Evolutionary conservation across 2,329 filamentous ascomycete species (phyloP).

Genomic region (Neurospora sp.): DNA sequence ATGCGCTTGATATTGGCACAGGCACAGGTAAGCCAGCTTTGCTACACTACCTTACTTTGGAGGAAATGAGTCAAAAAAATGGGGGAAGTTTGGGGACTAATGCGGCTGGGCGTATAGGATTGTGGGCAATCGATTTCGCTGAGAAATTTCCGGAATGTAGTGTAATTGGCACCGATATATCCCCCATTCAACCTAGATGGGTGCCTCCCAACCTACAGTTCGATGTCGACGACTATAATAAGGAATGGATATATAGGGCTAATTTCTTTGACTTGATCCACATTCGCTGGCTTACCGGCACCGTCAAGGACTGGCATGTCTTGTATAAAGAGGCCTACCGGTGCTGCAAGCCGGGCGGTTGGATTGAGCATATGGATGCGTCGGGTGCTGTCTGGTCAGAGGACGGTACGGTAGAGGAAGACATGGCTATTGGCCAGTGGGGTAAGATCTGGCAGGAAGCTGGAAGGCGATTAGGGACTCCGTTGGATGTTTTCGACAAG

Average conservation of each 20-base stretch:
- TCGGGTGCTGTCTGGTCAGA: neutral
- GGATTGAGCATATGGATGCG: constrained; percentile 16
- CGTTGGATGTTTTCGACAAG: constrained; percentile 16
- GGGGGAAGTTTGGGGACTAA: too few relatives aligned
- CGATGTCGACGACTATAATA: constrained; percentile 47
- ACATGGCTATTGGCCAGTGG: constrained; percentile 29
- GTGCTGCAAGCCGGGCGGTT: constrained; percentile 39
- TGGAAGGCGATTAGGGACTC: constrained; percentile 8
- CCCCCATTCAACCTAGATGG: constrained; percentile 27
- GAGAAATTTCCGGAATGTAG: constrained; percentile 26
- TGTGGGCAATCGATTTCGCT: constrained; percentile 29
- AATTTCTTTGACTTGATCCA: constrained; percentile 47
- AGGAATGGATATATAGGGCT: constrained; percentile 30
- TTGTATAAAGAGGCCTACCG: constrained; percentile 3
- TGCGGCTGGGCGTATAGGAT: too few relatives aligned
- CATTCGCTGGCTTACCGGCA: constrained; percentile 25
- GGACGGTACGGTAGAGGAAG: neutral
- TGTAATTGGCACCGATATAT: constrained; percentile 12
- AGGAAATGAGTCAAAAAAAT: too few relatives aligned
- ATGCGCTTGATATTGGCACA: constrained; percentile 13
- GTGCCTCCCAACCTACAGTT: constrained; percentile 50
- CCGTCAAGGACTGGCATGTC: constrained; percentile 5
- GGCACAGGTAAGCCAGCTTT: constrained; percentile 8
- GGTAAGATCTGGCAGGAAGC: constrained; percentile 13
- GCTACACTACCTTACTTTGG: too few relatives aligned